Conservation (phyloP, 495 filamentous ascomycete species). For the Tuber umbilicatum region DNA sequence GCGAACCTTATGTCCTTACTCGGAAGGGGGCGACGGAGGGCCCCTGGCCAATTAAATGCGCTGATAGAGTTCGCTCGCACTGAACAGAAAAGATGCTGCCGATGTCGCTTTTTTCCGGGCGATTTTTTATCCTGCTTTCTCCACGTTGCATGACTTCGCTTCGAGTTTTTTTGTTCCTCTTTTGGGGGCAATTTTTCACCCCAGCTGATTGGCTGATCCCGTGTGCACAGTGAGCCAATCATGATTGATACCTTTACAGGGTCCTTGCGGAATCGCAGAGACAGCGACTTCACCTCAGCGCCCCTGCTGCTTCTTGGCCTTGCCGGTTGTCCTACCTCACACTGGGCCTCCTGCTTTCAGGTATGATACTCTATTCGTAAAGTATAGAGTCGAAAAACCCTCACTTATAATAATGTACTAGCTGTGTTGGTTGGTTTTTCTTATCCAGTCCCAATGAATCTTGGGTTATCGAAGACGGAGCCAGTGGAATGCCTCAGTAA, state of each 20-base stretch:
- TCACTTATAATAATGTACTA: neutral
- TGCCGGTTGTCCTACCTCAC: neutral
- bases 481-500: neutral
- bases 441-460: neutral
- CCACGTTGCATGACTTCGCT: neutral
- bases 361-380: neutral
- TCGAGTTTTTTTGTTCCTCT: neutral
- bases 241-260: neutral
- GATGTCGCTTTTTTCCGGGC: neutral
- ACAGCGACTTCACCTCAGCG: neutral
- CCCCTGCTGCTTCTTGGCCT: neutral
- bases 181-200: neutral
- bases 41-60: neutral
- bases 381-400: neutral
- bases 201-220: neutral
- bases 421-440: neutral
- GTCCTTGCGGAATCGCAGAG: neutral
- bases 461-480: neutral
- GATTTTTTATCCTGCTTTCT: neutral
- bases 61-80: neutral
- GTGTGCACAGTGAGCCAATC: neutral
- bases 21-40: neutral
- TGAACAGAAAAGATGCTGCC: neutral
- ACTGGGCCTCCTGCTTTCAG: neutral
- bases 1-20: neutral